Evolutionary conservation across 768 basidiomycete genomes (phyloP).

Genomic region (Auricularia cornea): DNA sequence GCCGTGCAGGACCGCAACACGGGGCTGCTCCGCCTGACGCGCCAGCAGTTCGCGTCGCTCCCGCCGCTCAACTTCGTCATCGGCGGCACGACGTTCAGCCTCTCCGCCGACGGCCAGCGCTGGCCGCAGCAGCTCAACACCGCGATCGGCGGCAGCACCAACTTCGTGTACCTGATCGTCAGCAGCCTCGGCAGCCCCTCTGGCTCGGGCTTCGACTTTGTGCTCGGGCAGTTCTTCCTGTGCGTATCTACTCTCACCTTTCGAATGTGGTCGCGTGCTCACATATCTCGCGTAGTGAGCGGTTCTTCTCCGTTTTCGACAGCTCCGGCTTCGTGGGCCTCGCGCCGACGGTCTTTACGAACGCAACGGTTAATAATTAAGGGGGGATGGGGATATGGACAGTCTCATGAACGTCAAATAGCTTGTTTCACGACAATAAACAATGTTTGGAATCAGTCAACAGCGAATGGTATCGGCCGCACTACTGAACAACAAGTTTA

Average conservation of each 20-base stretch:
- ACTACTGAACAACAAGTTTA: no score
- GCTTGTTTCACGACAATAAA: no score
- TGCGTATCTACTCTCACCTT: not conserved
- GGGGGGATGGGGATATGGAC: no score
- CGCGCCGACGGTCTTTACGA: not conserved
- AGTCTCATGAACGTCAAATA: no score
- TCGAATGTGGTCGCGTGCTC: no score
- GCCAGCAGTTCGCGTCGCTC: constrained; percentile 38
- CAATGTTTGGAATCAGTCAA: no score
- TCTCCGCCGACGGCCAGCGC: constrained; percentile 61
- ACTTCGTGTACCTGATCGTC: constrained; percentile 44
- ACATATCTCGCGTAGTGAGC: not conserved
- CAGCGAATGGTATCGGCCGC: no score
- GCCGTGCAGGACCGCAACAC: constrained; percentile 44
- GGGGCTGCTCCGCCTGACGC: constrained; percentile 47
- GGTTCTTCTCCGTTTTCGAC: not conserved
- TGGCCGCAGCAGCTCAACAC: constrained; percentile 57
- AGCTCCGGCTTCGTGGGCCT: not conserved
- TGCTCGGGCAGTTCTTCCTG: constrained; percentile 15
- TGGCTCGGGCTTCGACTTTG: constrained; percentile 57
- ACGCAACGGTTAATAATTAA: not conserved
- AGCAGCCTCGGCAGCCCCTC: constrained; percentile 10
- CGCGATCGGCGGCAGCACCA: constrained; percentile 43
- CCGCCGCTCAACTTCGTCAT: constrained; percentile 47
- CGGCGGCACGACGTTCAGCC: constrained; percentile 43